These are phyloP conservation scores for Puccinia triticina DNA, from an alignment of 1,284 basidiomycete genomes.

Conservation along the genomic window DNA sequence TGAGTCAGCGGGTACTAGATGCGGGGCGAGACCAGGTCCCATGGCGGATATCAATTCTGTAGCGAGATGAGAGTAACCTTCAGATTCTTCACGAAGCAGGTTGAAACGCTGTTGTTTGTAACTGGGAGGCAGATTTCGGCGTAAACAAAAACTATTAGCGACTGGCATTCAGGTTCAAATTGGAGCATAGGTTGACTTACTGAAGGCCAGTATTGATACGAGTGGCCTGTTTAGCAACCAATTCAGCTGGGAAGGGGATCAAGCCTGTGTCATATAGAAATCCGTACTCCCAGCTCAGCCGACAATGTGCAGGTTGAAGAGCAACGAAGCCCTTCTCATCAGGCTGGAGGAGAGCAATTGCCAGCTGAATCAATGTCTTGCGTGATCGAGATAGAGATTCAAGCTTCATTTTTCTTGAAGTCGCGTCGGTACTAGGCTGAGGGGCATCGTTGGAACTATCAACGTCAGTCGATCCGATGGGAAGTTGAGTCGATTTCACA, in stretches of 20 bases:
- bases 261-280: constrained; percentile 41
- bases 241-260: constrained; percentile 44
- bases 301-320: constrained; percentile 34
- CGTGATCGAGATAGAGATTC: constrained; percentile 28
- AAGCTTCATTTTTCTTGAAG: neutral
- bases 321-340: constrained; percentile 14
- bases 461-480: neutral
- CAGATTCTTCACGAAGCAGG: constrained; percentile 91
- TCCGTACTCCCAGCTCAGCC: constrained; percentile 48
- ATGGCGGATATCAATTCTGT: constrained; percentile 79
- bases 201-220: constrained; percentile 42
- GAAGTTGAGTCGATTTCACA: neutral
- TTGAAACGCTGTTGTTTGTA: constrained; percentile 99
- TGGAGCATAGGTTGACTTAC: constrained; percentile 19
- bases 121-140: constrained; percentile 56
- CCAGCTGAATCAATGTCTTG: constrained; percentile 37
- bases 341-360: constrained; percentile 22
- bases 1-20: constrained; percentile 59
- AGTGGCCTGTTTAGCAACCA: constrained; percentile 47
- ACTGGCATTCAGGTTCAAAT: neutral
- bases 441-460: neutral
- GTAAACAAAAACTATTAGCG: neutral
- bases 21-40: constrained; percentile 68
- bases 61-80: constrained; percentile 91
- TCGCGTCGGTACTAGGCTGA: neutral